phyloP scores from a whole-genome alignment of 139 green algal genomes.

The Mychonastes homosphaera region DNA sequence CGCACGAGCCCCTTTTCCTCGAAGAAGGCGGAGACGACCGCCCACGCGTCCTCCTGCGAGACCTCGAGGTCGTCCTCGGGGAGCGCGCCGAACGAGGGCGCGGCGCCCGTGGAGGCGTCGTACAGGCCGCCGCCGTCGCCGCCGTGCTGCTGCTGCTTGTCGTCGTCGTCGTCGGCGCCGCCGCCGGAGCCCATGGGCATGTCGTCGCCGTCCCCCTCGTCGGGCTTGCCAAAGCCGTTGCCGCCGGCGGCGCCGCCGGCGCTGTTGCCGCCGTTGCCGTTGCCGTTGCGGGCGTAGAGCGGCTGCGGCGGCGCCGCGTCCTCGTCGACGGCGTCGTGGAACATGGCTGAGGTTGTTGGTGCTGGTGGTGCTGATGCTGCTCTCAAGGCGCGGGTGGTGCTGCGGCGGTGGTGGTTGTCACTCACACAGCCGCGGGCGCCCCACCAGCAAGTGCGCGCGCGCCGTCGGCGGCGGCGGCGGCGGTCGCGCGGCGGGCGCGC shows the following conservation, averaged over 20 bases:
- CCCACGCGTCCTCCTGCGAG: constrained; percentile 43
- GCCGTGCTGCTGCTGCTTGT: background rate
- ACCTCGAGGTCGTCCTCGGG: constrained; percentile 17
- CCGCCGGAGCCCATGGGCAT: constrained; percentile 36
- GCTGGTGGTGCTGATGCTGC: constrained; percentile 4
- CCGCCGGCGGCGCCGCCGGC: too few relatives aligned
- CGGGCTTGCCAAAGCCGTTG: background rate
- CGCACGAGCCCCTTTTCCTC: constrained; percentile 91
- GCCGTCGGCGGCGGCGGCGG: too few relatives aligned
- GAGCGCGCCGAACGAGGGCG: constrained; percentile 78
- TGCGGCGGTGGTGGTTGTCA: background rate
- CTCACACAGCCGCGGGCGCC: too few relatives aligned
- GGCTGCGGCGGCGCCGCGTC: background rate
- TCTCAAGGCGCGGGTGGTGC: background rate
- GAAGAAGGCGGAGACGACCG: constrained; percentile 72
- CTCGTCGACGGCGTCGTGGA: constrained; percentile 4
- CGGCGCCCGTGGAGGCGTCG: constrained; percentile 44
- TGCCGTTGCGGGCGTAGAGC: too few relatives aligned
- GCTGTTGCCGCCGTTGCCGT: too few relatives aligned
- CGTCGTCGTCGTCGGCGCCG: constrained; percentile 3
- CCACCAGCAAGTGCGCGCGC: too few relatives aligned
- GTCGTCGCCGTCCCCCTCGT: constrained; percentile 37
- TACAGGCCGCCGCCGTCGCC: constrained; percentile 21
- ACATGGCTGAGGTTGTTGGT: too few relatives aligned
- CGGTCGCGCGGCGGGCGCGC: too few relatives aligned